Evolutionary conservation across 805 yeast species (phyloP).

Genomic region (Nakazawaea sp.): DNA sequence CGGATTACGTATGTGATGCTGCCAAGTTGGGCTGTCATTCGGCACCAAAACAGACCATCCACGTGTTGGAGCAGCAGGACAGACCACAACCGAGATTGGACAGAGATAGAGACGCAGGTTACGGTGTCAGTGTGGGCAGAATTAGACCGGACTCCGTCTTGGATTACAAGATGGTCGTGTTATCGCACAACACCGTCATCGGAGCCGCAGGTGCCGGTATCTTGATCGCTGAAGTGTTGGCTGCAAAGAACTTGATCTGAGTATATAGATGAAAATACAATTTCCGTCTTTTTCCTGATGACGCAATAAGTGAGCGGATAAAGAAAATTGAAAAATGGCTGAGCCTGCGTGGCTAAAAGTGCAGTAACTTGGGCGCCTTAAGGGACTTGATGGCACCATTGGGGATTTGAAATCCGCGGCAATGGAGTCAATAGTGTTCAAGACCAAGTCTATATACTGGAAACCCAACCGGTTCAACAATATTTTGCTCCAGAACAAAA

Average conservation of each 20-base stretch:
- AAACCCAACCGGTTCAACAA: constrained; percentile 32
- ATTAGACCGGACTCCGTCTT: constrained; percentile 88
- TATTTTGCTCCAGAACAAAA: constrained; percentile 67
- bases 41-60: constrained; percentile 90
- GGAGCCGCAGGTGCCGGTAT: constrained; percentile 99
- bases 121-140: constrained; percentile 92
- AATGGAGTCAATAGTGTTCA: constrained; percentile 17
- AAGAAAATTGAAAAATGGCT: neutral
- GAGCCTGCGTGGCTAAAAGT: too few relatives aligned
- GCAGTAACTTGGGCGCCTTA: too few relatives aligned
- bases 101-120: constrained; percentile 91
- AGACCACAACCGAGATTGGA: constrained; percentile 98
- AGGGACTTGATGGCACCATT: too few relatives aligned
- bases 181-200: constrained; percentile 93
- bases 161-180: constrained; percentile 94
- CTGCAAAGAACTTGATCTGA: constrained; percentile 66
- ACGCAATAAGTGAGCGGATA: too few relatives aligned
- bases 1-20: constrained; percentile 81
- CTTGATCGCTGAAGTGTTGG: constrained; percentile 85
- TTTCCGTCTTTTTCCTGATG: neutral
- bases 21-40: constrained; percentile 73
- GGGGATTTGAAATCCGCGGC: too few relatives aligned
- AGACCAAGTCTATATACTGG: constrained; percentile 23
- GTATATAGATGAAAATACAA: neutral
- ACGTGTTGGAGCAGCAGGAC: constrained; percentile 83